Evolutionary conservation across 2,329 filamentous ascomycete genomes (phyloP).

Genomic region (Raffaelea ambrosiae): DNA sequence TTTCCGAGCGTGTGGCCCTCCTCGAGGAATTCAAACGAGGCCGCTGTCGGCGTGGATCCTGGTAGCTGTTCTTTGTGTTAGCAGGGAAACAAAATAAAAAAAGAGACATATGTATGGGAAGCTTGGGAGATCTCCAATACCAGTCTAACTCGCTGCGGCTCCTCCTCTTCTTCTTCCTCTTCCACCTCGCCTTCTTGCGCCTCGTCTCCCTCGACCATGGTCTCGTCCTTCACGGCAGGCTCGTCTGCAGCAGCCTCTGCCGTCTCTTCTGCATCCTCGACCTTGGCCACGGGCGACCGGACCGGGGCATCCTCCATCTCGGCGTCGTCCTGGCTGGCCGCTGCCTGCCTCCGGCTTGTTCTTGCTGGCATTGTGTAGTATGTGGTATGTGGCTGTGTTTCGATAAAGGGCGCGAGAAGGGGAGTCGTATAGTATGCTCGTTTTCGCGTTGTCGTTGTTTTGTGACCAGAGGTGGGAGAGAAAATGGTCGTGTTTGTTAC

Average conservation of each 20-base stretch:
- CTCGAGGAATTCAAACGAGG: conserved; percentile 87
- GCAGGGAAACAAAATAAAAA: too few relatives aligned
- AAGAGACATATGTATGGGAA: too few relatives aligned
- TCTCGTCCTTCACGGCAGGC: conserved; percentile 14
- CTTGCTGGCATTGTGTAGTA: conserved; percentile 9
- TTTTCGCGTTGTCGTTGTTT: too few relatives aligned
- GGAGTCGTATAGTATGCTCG: neutral
- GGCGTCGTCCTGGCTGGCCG: conserved; percentile 17
- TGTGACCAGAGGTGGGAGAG: too few relatives aligned
- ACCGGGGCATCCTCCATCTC: conserved; percentile 35
- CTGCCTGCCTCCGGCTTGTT: conserved; percentile 8
- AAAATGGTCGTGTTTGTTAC: too few relatives aligned
- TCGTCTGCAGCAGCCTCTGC: conserved; percentile 9
- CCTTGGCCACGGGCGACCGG: neutral
- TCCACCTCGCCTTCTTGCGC: conserved; percentile 17
- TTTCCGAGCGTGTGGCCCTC: conserved; percentile 97
- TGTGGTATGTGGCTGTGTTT: neutral
- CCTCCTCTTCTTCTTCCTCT: conserved; percentile 34
- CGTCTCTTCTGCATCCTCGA: conserved; percentile 13
- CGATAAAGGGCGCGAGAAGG: conserved; percentile 1
- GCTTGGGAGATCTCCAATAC: conserved; percentile 39
- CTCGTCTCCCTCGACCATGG: conserved; percentile 13
- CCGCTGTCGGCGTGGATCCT: conserved; percentile 76
- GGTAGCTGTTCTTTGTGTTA: conserved; percentile 51
- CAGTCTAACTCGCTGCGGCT: conserved; percentile 52